phyloP scores from a whole-genome alignment of 2,329 filamentous ascomycete genomes.

The Chaetoscypha palmicola region DNA sequence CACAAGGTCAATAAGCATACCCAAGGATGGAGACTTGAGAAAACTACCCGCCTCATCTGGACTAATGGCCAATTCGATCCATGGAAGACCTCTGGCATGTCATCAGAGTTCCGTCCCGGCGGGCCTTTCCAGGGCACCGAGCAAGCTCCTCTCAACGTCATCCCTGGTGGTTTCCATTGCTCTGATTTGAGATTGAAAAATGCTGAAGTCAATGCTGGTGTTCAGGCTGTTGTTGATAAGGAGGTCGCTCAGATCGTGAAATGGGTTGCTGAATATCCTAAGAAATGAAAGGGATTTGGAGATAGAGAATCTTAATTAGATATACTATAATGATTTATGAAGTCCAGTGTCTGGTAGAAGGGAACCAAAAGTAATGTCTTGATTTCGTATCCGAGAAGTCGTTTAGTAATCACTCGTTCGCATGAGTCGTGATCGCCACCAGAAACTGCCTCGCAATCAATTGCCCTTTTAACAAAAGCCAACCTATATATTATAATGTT shows the following conservation, averaged over 20 bases:
- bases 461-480: no score
- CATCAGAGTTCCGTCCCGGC: constrained; percentile 45
- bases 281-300: constrained; percentile 4
- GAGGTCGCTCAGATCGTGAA: constrained; percentile 42
- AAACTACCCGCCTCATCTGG: constrained; percentile 49
- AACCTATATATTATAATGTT: no score
- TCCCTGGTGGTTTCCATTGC: constrained; percentile 49
- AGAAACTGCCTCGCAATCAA: no score
- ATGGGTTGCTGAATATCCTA: constrained; percentile 45
- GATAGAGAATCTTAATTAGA: no score
- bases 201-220: constrained; percentile 39
- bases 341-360: no score
- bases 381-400: no score
- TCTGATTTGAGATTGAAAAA: constrained; percentile 44
- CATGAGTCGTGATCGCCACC: no score
- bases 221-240: constrained; percentile 42
- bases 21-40: constrained; percentile 46
- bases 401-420: no score
- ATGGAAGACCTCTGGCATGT: constrained; percentile 41
- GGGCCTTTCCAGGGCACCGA: constrained; percentile 44
- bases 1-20: constrained; percentile 45
- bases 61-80: constrained; percentile 40
- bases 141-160: constrained; percentile 44
- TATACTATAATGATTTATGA: background rate
- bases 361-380: no score